phyloP scores from a whole-genome alignment of 2,329 filamentous ascomycete species.

The Ambrosiella cleistominuta region DNA sequence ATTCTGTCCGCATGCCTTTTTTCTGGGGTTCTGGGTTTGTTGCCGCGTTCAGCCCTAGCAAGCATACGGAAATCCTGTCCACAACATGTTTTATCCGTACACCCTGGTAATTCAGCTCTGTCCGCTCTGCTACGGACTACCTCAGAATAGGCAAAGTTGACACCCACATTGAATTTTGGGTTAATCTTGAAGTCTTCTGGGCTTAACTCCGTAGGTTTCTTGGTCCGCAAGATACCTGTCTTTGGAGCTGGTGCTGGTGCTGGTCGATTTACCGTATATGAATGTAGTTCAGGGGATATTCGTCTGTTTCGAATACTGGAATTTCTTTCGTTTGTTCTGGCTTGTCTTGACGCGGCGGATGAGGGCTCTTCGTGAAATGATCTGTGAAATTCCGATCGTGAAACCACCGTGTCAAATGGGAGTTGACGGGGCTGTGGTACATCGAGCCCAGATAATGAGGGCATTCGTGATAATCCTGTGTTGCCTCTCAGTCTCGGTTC shows the following conservation, averaged over 20 bases:
- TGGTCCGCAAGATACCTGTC: slow-evolving; percentile 2
- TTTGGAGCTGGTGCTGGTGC: background rate
- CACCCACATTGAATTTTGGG: slow-evolving; percentile 49
- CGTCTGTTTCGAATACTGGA: background rate
- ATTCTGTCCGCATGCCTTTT: slow-evolving; percentile 27
- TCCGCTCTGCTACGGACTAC: slow-evolving; percentile 54
- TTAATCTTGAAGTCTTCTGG: slow-evolving; percentile 72
- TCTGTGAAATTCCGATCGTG: background rate
- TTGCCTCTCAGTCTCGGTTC: background rate
- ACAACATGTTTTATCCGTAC: slow-evolving; percentile 60
- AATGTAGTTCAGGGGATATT: slow-evolving; percentile 1
- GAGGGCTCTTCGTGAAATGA: slow-evolving; percentile 7
- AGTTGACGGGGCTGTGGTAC: slow-evolving; percentile 9
- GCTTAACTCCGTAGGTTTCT: slow-evolving; percentile 31
- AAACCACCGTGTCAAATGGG: slow-evolving; percentile 3
- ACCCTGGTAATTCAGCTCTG: slow-evolving; percentile 55
- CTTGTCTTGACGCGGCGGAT: background rate
- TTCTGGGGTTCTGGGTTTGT: slow-evolving; percentile 21
- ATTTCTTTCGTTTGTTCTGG: background rate
- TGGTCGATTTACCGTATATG: background rate
- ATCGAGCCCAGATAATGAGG: slow-evolving; percentile 4
- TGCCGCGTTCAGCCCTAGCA: slow-evolving; percentile 34
- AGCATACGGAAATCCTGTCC: slow-evolving; percentile 53
- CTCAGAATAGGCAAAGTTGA: slow-evolving; percentile 55
- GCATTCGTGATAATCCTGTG: background rate